Conservation (phyloP, 441 rosid species). For the Euphorbia celastroides region DNA sequence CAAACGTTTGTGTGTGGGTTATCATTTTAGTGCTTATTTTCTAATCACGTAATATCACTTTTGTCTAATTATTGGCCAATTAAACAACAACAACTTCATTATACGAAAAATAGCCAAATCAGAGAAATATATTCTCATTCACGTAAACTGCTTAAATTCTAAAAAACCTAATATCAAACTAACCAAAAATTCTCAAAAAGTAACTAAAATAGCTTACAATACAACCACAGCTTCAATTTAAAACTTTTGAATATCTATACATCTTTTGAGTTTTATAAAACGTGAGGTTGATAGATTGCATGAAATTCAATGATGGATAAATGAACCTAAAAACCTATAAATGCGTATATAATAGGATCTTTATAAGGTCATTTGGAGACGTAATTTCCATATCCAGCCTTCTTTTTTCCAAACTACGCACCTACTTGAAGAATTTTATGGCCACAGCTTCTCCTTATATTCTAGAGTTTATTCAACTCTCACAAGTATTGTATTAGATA, state of each 20-base stretch:
- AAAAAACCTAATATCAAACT: too few species aligned
- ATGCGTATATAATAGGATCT: neutral
- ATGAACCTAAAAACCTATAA: neutral
- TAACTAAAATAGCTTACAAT: too few species aligned
- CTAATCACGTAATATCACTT: neutral
- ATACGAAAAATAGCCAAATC: neutral
- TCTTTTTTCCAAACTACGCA: neutral
- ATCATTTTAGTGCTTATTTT: neutral
- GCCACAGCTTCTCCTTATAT: neutral
- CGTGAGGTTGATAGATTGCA: neutral
- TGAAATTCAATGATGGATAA: neutral
- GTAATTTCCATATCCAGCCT: neutral
- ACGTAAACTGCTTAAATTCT: neutral
- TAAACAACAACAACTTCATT: neutral
- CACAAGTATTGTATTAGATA: too few species aligned
- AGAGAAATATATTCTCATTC: neutral
- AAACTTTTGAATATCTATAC: neutral
- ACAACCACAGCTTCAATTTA: too few species aligned
- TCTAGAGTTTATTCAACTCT: neutral
- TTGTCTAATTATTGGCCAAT: neutral
- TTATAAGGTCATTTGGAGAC: neutral
- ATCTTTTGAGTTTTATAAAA: too few species aligned
- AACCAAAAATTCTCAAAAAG: too few species aligned
- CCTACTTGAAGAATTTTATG: neutral
- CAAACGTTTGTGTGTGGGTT: neutral